Evolutionary conservation across 139 green algal species (phyloP), one percentile per base, ranked within the genome.

Genomic region (Closterium sp.): DNA sequence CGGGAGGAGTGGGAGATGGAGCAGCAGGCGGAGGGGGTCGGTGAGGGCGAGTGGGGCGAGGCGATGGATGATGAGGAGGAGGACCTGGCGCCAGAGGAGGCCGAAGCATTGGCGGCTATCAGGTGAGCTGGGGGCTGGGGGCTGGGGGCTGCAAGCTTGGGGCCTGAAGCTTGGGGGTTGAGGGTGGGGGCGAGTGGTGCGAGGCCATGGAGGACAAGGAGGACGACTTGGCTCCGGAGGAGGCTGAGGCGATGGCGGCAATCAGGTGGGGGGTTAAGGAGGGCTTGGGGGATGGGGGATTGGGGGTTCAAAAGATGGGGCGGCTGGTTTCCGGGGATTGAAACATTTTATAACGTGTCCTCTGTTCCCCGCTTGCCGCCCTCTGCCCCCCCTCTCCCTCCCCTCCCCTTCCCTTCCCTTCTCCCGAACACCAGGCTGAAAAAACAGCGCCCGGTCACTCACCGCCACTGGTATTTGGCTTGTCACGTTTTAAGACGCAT

Each of bases 41-140:
- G 94, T 91, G 95, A 92, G n/a, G 92, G 92, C 3, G 93, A 88
- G 70, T 95, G 95, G 91, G 32, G 32, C 32, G 38, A 45, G 38
- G 38, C 38, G 0, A 45, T 9, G 38, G 38, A 45, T 9, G 38
- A 45, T 9, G 38, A 45, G 38, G 38, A 45, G 38, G 85, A 28
- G 30, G 85, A 88, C 85, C 11, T 88, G 29, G 85, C 30, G 85
- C 31, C 7, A 0, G 31, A 89, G 11, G 32, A 45, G 28, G 30
- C 29, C 0, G 31, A 50, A 31, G 24, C 29, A 31, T 9, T 62
- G 24, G 87, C 24, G 28, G 32, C 32, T 2, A 62, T 30, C 28
- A 19, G n/a, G 84, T 87, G 84, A 99, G 95, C 86, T 94, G n/a
- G 97, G 99, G 92, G 97, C 98, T 93, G 97, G 97, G 45, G 95